These are phyloP conservation scores for Ogataea ganodermae DNA, from an alignment of 805 yeast species.

Conservation along the genomic window DNA sequence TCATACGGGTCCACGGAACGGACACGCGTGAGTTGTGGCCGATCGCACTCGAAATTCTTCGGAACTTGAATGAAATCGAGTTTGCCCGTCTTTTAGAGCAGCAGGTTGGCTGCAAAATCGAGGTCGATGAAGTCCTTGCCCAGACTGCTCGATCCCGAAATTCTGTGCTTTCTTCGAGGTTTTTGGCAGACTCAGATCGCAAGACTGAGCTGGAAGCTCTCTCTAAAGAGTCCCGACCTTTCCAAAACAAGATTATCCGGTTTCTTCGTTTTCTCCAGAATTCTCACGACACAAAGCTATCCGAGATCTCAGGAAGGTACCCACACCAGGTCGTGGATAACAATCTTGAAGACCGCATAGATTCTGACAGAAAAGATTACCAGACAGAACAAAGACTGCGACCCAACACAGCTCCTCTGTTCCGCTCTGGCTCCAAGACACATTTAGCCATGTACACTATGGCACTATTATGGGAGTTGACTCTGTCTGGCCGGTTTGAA, in stretches of 20 bases:
- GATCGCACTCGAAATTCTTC: constrained; percentile 57
- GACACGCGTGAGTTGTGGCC: constrained; percentile 67
- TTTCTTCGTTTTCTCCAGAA: constrained; percentile 22
- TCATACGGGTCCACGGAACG: constrained; percentile 49
- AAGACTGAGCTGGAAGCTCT: background rate
- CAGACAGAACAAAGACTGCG: constrained; percentile 11
- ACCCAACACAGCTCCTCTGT: constrained; percentile 19
- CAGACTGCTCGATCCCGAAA: constrained; percentile 2
- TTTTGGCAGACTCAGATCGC: background rate
- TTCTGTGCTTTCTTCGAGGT: background rate
- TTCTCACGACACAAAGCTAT: constrained; percentile 14
- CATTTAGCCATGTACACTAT: constrained; percentile 43
- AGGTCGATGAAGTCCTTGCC: background rate
- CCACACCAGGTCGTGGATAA: constrained; percentile 25
- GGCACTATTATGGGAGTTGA: constrained; percentile 44
- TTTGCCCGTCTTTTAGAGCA: constrained; percentile 12
- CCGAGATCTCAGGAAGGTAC: constrained; percentile 15
- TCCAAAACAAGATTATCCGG: constrained; percentile 19
- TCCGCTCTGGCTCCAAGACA: constrained; percentile 37
- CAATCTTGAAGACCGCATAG: constrained; percentile 11
- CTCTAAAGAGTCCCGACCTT: constrained; percentile 7
- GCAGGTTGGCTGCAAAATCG: background rate
- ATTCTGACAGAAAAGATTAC: constrained; percentile 13
- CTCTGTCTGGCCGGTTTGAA: constrained; percentile 39
- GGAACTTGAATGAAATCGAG: constrained; percentile 28